phyloP scores from a whole-genome alignment of 305 asterid species.

The Striga hermonthica region DNA sequence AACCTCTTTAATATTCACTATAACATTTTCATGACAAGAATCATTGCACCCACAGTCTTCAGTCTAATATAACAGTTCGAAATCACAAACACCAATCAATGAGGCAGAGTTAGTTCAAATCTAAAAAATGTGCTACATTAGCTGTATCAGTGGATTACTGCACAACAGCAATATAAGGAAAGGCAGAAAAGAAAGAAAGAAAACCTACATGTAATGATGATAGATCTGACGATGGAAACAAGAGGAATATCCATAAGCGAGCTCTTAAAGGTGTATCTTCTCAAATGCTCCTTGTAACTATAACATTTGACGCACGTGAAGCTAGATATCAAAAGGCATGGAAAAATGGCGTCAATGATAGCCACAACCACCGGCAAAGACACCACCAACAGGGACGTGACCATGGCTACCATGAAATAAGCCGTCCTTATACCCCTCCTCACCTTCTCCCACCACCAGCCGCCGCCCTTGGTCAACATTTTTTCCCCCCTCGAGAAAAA shows the following conservation, averaged over 20 bases:
- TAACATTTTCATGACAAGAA: slow-evolving; percentile 15
- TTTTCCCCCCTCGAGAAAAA: slow-evolving; percentile 18
- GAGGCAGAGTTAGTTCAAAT: slow-evolving; percentile 16
- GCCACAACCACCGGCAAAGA: slow-evolving; percentile 62
- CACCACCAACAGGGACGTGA: slow-evolving; percentile 51
- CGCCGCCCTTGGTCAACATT: slow-evolving; percentile 37
- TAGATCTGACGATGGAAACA: slow-evolving; percentile 64
- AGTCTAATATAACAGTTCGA: slow-evolving; percentile 5
- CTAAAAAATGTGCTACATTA: slow-evolving; percentile 10
- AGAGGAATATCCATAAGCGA: slow-evolving; percentile 70
- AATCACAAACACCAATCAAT: slow-evolving; percentile 19
- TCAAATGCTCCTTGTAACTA: slow-evolving; percentile 51
- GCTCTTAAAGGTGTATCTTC: slow-evolving; percentile 58
- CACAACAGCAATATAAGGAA: neutral
- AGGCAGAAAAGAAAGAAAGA: slow-evolving; percentile 1
- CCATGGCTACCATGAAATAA: slow-evolving; percentile 65
- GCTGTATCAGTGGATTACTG: slow-evolving; percentile 13
- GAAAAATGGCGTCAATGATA: slow-evolving; percentile 50
- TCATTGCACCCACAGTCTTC: neutral
- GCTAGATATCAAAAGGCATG: slow-evolving; percentile 51
- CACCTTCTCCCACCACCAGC: slow-evolving; percentile 60
- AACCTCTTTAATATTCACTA: neutral
- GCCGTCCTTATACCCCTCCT: slow-evolving; percentile 37
- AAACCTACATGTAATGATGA: slow-evolving; percentile 53
- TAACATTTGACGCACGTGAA: slow-evolving; percentile 59